phyloP scores from a whole-genome alignment of 2,329 filamentous ascomycete species.

The Arthrinium puccinioides region DNA sequence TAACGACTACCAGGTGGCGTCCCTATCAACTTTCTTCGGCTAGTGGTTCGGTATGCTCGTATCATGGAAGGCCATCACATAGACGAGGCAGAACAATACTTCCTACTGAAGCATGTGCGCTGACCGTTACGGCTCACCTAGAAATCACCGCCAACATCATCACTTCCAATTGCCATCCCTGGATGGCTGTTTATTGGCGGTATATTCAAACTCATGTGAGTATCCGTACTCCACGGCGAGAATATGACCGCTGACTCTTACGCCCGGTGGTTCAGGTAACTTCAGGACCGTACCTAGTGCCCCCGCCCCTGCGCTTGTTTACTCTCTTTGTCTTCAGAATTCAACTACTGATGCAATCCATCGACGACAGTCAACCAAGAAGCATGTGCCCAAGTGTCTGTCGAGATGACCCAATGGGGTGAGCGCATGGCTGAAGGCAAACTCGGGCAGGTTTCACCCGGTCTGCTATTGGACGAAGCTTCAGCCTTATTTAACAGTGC shows the following conservation, averaged over 20 bases:
- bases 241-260: slow-evolving; percentile 13
- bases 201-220: slow-evolving; percentile 23
- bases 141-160: slow-evolving; percentile 31
- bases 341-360: slow-evolving; percentile 47
- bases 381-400: too few relatives aligned
- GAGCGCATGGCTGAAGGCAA: too few relatives aligned
- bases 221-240: slow-evolving; percentile 5
- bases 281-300: too few relatives aligned
- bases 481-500: too few relatives aligned
- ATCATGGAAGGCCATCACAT: slow-evolving; percentile 8
- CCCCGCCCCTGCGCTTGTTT: slow-evolving; percentile 26
- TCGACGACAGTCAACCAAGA: slow-evolving; percentile 47
- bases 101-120: too few relatives aligned
- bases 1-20: slow-evolving; percentile 5
- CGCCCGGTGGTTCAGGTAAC: slow-evolving; percentile 13
- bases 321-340: slow-evolving; percentile 32
- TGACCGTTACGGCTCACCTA: too few relatives aligned
- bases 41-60: slow-evolving; percentile 7
- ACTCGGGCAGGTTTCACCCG: slow-evolving; percentile 7
- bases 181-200: slow-evolving; percentile 32
- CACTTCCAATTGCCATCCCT: slow-evolving; percentile 29
- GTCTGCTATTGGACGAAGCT: slow-evolving; percentile 13
- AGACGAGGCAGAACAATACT: slow-evolving; percentile 6
- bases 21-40: slow-evolving; percentile 7
- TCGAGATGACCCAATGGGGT: too few relatives aligned